phyloP scores from a whole-genome alignment of 2,329 filamentous ascomycete genomes.

The Ophiostoma sp. region DNA sequence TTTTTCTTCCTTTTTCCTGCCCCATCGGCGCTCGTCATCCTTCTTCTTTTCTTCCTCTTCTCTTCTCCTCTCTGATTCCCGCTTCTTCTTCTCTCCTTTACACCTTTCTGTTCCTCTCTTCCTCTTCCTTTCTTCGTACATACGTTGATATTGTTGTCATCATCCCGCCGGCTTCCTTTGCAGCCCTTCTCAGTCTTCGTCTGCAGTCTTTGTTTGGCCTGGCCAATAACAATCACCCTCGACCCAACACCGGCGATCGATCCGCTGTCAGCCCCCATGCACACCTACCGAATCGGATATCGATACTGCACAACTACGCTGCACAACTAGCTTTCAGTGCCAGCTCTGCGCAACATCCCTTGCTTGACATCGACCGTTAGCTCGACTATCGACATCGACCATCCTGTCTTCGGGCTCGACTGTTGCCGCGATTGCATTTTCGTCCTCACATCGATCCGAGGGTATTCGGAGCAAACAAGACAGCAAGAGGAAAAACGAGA shows the following conservation, averaged over 20 bases:
- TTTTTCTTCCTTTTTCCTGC: not conserved
- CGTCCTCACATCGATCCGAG: not conserved
- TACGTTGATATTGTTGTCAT: too few relatives aligned
- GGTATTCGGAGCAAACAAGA: not conserved
- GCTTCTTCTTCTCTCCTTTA: not conserved
- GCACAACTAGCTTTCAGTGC: not conserved
- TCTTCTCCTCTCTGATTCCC: not conserved
- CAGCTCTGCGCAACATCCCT: not conserved
- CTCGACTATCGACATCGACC: not conserved
- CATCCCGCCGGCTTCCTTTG: too few relatives aligned
- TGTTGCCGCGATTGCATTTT: not conserved
- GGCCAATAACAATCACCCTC: not conserved
- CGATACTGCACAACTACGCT: slow-evolving; percentile 3
- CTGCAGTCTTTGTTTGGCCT: not conserved
- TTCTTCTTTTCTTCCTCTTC: slow-evolving; percentile 4
- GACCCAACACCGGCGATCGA: slow-evolving; percentile 5
- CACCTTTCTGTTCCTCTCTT: not conserved
- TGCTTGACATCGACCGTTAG: not conserved
- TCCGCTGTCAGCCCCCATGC: slow-evolving; percentile 2
- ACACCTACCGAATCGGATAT: slow-evolving; percentile 3
- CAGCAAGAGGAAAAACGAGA: not conserved
- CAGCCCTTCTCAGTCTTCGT: too few relatives aligned
- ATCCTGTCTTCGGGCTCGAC: not conserved
- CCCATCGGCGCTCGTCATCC: not conserved
- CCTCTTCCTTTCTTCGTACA: not conserved